phyloP scores from a whole-genome alignment of 1,284 basidiomycete species.

The Kalmanozyma brasiliensis region DNA sequence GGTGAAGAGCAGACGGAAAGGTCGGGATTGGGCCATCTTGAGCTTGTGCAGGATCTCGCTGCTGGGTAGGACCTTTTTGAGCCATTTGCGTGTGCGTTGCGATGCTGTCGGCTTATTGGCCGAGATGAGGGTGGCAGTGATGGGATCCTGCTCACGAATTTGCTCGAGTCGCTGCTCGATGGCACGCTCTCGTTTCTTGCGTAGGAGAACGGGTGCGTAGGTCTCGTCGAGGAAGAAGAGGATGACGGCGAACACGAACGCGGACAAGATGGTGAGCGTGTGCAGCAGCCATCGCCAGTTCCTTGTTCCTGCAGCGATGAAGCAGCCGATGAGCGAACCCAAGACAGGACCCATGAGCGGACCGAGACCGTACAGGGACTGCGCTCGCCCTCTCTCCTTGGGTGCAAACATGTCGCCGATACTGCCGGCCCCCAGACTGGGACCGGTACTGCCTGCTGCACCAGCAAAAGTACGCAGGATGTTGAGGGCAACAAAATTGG shows the following conservation, averaged over 20 bases:
- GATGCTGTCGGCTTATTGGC: not conserved
- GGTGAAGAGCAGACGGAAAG: conserved; percentile 66
- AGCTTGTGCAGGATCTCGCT: conserved; percentile 27
- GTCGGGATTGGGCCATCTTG: conserved; percentile 66
- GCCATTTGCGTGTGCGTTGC: not conserved
- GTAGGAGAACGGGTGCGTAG: conserved; percentile 54
- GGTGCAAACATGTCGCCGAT: conserved; percentile 64
- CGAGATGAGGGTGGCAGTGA: conserved; percentile 1
- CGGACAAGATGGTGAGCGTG: conserved; percentile 49
- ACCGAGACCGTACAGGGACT: conserved; percentile 54
- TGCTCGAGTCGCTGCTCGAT: conserved; percentile 15
- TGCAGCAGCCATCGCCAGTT: conserved; percentile 59
- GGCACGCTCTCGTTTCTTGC: conserved; percentile 42
- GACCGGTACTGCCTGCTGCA: conserved; percentile 53
- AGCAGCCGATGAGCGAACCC: conserved; percentile 56
- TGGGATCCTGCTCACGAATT: conserved; percentile 22
- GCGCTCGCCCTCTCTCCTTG: conserved; percentile 48
- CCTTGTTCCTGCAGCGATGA: conserved; percentile 35
- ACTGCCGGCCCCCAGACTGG: conserved; percentile 56
- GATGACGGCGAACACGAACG: conserved; percentile 23
- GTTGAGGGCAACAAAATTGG: conserved; percentile 64
- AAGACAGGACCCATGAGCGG: conserved; percentile 60
- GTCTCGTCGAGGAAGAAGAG: conserved; percentile 51
- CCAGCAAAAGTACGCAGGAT: conserved; percentile 58
- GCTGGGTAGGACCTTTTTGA: conserved; percentile 14